Evolutionary conservation across 2,329 filamentous ascomycete species (phyloP), one percentile per base, ranked within the genome.

Genomic region (Aulographum hederae): DNA sequence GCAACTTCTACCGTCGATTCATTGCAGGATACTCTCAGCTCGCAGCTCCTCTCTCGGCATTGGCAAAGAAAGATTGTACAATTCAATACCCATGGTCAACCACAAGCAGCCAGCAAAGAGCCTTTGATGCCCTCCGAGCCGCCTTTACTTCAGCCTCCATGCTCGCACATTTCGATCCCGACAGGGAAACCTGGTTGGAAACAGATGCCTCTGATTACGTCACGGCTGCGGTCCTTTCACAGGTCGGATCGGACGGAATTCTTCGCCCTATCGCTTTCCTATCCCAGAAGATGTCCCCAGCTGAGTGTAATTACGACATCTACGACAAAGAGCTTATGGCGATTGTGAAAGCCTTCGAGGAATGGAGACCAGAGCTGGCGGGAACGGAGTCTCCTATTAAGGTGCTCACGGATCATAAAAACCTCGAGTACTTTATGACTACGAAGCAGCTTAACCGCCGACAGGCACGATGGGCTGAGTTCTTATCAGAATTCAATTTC

Each of bases 1-100:
- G 33, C 3, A 52, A 53, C 26, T 53, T 47, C 34, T 52, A 54
- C 36, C 34, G 44, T 4, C 21, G 37, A 6, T 52, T 52, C 30
- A 45, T 53, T 11, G 18, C 38, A 5, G 25, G 38, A 3, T 50
- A 43, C 30, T 38, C 32, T n/a, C 30, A 34, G 5, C 36, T 46
- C 4, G 38, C 34, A 5, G 28, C 15, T 23, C 39, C 39, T 3
- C 31, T 47, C 3, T 38, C 31, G 8, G 10, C 27, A 4, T 31
- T 44, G 2, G 43, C 34, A 4, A 35, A 33, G 19, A 41, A 41
- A 16, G 34, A 38, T 18, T 12, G 6, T 8, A 12, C 18, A 5
- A 15, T 13, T 6, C 4, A 32, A 4, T 25, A 25, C 21, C 21
- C 21, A 4, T 35, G 16, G 31, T 14, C 15, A n/a, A n/a, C 30